A percentile compares a stretch with the other conserved stretches of the same genome.
phyloP scores from a whole-genome alignment of 2,329 filamentous ascomycete species.

The Kalmusia sp. region DNA sequence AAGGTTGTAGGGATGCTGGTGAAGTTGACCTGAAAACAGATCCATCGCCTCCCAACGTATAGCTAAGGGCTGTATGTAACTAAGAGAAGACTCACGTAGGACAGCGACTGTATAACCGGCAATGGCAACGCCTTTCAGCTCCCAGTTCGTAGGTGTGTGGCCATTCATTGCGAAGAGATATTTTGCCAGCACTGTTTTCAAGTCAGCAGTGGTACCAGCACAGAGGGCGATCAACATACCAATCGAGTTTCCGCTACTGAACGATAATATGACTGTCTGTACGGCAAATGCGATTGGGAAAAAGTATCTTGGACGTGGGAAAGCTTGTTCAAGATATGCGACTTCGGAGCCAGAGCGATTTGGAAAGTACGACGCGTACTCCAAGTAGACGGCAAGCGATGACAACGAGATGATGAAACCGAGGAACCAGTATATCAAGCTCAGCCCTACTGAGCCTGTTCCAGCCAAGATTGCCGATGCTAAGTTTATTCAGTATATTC shows the following conservation, averaged over 20 bases:
- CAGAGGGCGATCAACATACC: constrained; percentile 34
- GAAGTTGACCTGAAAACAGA: too few species aligned
- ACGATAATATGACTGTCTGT: constrained; percentile 68
- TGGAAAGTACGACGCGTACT: constrained; percentile 70
- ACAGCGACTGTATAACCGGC: constrained; percentile 68
- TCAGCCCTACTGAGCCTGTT: constrained; percentile 68
- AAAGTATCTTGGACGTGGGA: constrained; percentile 68
- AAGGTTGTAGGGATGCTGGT: too few species aligned
- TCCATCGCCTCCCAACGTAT: too few species aligned
- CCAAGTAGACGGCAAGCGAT: constrained; percentile 67
- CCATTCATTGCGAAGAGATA: constrained; percentile 68
- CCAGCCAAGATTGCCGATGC: constrained; percentile 65
- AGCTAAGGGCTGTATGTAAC: too few species aligned
- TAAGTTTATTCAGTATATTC: constrained; percentile 31
- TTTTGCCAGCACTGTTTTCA: constrained; percentile 61
- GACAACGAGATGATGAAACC: constrained; percentile 66
- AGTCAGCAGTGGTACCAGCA: background rate
- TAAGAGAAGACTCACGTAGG: constrained; percentile 54
- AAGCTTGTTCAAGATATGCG: constrained; percentile 73
- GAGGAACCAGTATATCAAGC: constrained; percentile 69
- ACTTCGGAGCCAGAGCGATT: constrained; percentile 71
- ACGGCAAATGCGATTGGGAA: constrained; percentile 71
- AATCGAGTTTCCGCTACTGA: constrained; percentile 70
- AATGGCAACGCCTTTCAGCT: constrained; percentile 71
- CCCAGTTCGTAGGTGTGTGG: constrained; percentile 62